Percentiles rank a stretch among this genome's conserved stretches.
phyloP scores from a whole-genome alignment of 305 asterid species.

The Rubia peregrina region DNA sequence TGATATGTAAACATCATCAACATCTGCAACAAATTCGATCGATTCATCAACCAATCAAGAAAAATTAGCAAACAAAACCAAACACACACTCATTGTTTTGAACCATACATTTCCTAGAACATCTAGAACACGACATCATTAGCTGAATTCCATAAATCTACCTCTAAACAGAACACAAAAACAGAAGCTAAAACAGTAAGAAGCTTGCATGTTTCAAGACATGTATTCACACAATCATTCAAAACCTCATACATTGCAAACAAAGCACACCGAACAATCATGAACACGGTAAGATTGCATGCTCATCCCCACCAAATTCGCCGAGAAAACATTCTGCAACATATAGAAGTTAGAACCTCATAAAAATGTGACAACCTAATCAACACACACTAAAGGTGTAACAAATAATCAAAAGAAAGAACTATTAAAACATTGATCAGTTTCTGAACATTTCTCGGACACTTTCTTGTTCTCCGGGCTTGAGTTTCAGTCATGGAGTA shows the following conservation, averaged over 20 bases:
- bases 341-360: not conserved
- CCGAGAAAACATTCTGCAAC: conserved; percentile 53
- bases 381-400: not conserved
- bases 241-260: not conserved
- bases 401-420: not conserved
- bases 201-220: conserved; percentile 5
- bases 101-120: conserved; percentile 13
- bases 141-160: not conserved
- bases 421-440: conserved; percentile 47
- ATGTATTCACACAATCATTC: conserved; percentile 5
- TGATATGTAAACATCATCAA: conserved; percentile 16
- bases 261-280: conserved; percentile 41
- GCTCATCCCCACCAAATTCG: conserved; percentile 62
- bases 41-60: conserved; percentile 13
- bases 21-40: conserved; percentile 31
- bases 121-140: not conserved
- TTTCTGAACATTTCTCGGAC: conserved; percentile 65
- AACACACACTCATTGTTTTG: not conserved
- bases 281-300: conserved; percentile 48
- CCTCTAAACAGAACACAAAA: too few relatives aligned
- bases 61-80: not conserved
- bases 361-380: not conserved
- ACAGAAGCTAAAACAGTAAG: not conserved
- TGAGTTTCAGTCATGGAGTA: conserved; percentile 68
- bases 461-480: conserved; percentile 72